Conservation (phyloP, 2,329 filamentous ascomycete genomes). For the Diplodia corticola region DNA sequence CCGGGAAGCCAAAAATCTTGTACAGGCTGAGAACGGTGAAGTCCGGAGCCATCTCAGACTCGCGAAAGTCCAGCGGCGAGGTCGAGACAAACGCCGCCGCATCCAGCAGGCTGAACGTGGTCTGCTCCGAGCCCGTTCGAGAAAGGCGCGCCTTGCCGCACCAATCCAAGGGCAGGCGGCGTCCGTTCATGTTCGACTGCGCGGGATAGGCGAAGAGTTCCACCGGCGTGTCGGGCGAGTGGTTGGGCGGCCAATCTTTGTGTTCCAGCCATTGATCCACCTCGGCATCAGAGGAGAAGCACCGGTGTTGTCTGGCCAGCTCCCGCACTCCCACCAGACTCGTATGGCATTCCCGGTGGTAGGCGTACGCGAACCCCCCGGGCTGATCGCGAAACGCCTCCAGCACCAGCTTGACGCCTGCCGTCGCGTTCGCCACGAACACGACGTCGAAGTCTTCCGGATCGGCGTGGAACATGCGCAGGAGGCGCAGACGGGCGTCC, state of each 20-base stretch:
- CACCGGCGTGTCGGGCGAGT: conserved; percentile 30
- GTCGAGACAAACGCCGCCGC: conserved; percentile 81
- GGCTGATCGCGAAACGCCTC: conserved; percentile 71
- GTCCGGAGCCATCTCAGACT: conserved; percentile 66
- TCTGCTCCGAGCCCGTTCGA: conserved; percentile 33
- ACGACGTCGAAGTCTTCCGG: conserved; percentile 82
- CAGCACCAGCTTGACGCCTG: conserved; percentile 81
- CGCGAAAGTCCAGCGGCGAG: conserved; percentile 68
- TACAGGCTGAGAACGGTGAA: conserved; percentile 88
- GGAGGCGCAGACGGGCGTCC: conserved; percentile 67
- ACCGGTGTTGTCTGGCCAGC: conserved; percentile 63
- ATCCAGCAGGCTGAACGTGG: conserved; percentile 72
- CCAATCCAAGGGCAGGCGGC: conserved; percentile 73
- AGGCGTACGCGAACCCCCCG: conserved; percentile 76
- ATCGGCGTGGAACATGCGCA: conserved; percentile 79
- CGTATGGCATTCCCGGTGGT: conserved; percentile 83
- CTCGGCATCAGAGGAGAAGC: conserved; percentile 63
- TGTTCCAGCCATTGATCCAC: conserved; percentile 64
- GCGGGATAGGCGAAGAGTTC: conserved; percentile 77
- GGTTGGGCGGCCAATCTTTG: conserved; percentile 32
- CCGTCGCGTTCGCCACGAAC: conserved; percentile 90
- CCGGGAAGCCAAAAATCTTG: conserved; percentile 97
- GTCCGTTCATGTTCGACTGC: conserved; percentile 91
- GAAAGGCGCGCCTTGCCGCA: conserved; percentile 44
- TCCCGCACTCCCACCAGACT: conserved; percentile 79